Evolutionary conservation across 148 eudicot genomes (phyloP), one percentile per base, ranked within the genome.

Genomic region (Tetragonia tetragonoides): DNA sequence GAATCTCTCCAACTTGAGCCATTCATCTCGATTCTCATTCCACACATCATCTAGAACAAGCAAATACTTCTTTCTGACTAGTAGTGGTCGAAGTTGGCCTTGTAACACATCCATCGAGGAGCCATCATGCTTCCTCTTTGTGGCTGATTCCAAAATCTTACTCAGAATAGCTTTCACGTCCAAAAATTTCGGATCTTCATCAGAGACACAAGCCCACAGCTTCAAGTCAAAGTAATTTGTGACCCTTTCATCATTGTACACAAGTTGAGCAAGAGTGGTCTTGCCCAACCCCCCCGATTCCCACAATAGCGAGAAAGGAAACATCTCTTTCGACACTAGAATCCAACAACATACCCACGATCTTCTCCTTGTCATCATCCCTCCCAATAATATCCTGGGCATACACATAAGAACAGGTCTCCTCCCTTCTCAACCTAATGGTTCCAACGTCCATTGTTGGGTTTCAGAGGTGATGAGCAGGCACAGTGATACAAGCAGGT

Each of bases 281-380:
- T 82, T 81, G 9, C 83, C 80, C 34, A 81, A 42, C n/a, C 10
- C 83, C 83, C 5, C 79, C 83, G 15, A 70, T 57, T 14, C 83
- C 80, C 34, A 76, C 70, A 21, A 71, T 76, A 14, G 80, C 34
- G 39, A 81, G 59, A 18, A 76, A 75, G 16, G 71, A 56, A 5
- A 79, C 66, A 24, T 42, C 12, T 3, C 66, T 18, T 24, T 60
- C 3, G 17, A 24, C 66, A 60, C 69, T 37, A 24, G 14, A 34
- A 18, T 59, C 69, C 23, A 73, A 40, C 47, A 79, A 42, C 60
- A 63, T 53, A 66, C 64, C 72, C 10, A 79, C 20, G 14, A 72
- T 73, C 66, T 15, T 60, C 28, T 53, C 6, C 46, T 65, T 54
- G 28, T 79, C 81, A 14, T 39, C 72, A n/a, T 79, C 81, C 46